These are phyloP conservation scores for Termitomyces sp. DNA, from an alignment of 768 basidiomycete species.

Conservation along the genomic window DNA sequence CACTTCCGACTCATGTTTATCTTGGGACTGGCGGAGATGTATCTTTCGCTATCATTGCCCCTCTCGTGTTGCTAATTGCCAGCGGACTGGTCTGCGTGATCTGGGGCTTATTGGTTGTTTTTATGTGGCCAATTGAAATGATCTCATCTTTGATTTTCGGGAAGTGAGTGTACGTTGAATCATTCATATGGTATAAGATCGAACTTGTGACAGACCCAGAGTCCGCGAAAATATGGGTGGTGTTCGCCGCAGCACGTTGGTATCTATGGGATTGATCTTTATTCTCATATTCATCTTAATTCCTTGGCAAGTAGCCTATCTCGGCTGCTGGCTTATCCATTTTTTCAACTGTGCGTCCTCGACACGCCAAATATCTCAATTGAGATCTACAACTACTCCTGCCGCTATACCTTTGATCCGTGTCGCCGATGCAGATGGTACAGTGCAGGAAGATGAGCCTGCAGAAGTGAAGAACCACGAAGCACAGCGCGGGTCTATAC, in stretches of 20 bases:
- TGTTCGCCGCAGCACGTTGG: constrained; percentile 40
- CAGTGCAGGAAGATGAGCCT: constrained; percentile 12
- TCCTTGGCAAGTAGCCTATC: constrained; percentile 91
- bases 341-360: constrained; percentile 54
- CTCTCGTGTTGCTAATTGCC: constrained; percentile 51
- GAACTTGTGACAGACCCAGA: not conserved
- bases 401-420: constrained; percentile 19
- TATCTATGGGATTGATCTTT: constrained; percentile 58
- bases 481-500: constrained; percentile 2
- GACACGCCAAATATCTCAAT: constrained; percentile 12
- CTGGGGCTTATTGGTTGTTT: constrained; percentile 45
- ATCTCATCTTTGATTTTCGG: constrained; percentile 24
- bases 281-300: constrained; percentile 66
- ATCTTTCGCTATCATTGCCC: constrained; percentile 46
- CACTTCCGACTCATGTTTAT: constrained; percentile 47
- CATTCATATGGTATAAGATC: not conserved
- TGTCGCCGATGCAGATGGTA: constrained; percentile 8
- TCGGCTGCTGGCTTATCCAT: constrained; percentile 80
- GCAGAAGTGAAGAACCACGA: constrained; percentile 7
- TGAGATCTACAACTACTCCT: constrained; percentile 8
- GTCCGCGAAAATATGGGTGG: constrained; percentile 28
- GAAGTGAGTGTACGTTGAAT: constrained; percentile 24
- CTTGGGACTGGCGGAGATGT: constrained; percentile 55
- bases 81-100: constrained; percentile 57
- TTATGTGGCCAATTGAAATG: constrained; percentile 43